phyloP scores from a whole-genome alignment of 2,329 filamentous ascomycete genomes.

The Neonectria faginata region DNA sequence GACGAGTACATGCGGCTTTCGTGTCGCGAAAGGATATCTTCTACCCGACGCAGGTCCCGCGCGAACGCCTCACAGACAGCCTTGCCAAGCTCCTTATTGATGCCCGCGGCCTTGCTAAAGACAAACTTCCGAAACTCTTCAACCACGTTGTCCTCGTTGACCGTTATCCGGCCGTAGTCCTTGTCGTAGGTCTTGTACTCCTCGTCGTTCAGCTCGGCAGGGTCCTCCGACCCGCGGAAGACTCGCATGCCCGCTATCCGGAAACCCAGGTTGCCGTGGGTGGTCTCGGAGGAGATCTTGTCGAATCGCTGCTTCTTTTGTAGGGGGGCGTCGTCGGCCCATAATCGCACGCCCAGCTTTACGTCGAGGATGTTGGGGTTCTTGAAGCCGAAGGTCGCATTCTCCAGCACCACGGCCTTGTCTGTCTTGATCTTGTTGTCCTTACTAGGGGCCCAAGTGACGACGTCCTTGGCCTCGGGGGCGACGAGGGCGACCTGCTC shows the following conservation, averaged over 20 bases:
- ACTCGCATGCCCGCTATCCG: conserved; percentile 75
- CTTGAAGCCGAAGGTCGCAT: conserved; percentile 82
- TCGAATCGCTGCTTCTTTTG: conserved; percentile 72
- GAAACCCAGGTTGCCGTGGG: conserved; percentile 70
- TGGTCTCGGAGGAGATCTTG: conserved; percentile 68
- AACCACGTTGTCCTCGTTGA: conserved; percentile 66
- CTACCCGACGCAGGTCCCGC: conserved; percentile 63
- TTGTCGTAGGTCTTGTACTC: conserved; percentile 72
- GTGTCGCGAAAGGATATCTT: conserved; percentile 64
- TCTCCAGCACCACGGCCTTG: conserved; percentile 85
- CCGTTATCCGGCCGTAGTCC: conserved; percentile 67
- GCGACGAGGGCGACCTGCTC: conserved; percentile 47
- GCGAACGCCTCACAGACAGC: conserved; percentile 66
- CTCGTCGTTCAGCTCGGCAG: conserved; percentile 63
- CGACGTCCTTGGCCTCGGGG: conserved; percentile 38
- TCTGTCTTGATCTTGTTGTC: conserved; percentile 77
- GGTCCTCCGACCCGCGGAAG: conserved; percentile 67
- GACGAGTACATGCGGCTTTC: conserved; percentile 74
- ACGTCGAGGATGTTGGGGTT: conserved; percentile 92
- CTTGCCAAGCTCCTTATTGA: conserved; percentile 68
- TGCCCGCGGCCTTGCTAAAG: conserved; percentile 68
- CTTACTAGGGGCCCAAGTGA: conserved; percentile 62
- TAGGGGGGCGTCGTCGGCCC: conserved; percentile 77
- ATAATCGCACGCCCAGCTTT: conserved; percentile 88
- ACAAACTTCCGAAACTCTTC: conserved; percentile 68